Base-by-base conservation (phyloP, 2,329 filamentous ascomycete species). In the Samsoniella hepiali region DNA sequence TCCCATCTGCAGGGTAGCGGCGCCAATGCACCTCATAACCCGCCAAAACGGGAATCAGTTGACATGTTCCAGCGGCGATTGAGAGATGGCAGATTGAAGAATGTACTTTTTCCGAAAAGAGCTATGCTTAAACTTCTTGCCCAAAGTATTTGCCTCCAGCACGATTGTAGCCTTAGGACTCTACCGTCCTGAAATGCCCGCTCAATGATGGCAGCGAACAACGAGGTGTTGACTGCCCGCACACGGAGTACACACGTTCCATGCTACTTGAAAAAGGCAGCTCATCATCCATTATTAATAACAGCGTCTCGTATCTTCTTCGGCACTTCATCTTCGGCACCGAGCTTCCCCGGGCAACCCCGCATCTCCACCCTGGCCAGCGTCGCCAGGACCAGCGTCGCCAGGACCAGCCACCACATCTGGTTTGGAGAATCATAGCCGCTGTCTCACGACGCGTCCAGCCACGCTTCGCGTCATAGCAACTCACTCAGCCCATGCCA, bases 331-430 rank as follows among this genome's bases (percentile, higher is more conserved):
- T 40, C 38, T 56, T 51, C 54, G 27, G 54, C 29, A 57, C 54
- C 53, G 40, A 57, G 38, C 54, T 57, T 45, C 54, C 54, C 29
- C 36, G 38, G 54, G 38, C 38, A 45, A 44, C 54, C 54, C 38
- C 54, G 54, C 54, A 57, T 57, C 54, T 44, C 29, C 44, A 55
- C 54, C 54, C 54, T 38, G 38, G 54, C 54, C 54, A 56, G 36
- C n/a, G 36, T 53, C 36, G n/a, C 22, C 22, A 22, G 22, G 22
- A 22, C 22, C 22, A 22, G 22, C 22, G 22, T 22, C 9, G 36
- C 22, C 36, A 31, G 27, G 17, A 40, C 54, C 40, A 55, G 29
- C 54, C 54, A 57, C 54, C 38, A 6, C 31, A 42, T 55, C 53
- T 55, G 7, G 36, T 22, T 22, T 13, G 22, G 36, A 11, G 31